phyloP scores from a whole-genome alignment of 345 rosid genomes.

The Hibiscus syriacus region DNA sequence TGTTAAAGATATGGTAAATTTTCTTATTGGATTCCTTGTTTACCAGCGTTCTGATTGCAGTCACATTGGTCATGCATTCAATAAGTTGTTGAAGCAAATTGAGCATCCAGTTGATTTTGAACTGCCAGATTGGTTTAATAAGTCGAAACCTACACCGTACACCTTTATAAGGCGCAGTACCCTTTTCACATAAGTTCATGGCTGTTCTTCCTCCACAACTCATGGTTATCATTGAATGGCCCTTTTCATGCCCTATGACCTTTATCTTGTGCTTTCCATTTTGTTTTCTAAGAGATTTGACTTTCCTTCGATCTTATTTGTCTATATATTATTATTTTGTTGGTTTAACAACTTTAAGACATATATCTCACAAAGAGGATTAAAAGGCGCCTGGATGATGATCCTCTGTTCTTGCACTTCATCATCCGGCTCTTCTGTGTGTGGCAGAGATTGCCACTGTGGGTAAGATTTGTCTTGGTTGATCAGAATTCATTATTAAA shows the following conservation, averaged over 20 bases:
- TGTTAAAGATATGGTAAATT: not conserved
- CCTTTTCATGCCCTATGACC: not conserved
- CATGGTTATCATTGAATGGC: not conserved
- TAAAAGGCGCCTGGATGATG: constrained; percentile 69
- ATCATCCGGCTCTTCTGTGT: no score
- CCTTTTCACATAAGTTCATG: constrained; percentile 9
- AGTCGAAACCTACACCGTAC: constrained; percentile 60
- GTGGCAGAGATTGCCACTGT: no score
- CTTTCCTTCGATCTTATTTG: not conserved
- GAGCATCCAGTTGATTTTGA: constrained; percentile 68
- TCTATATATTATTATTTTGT: constrained; percentile 11
- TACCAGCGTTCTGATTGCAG: constrained; percentile 41
- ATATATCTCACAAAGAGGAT: constrained; percentile 75
- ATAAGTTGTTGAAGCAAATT: constrained; percentile 50
- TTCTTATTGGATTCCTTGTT: constrained; percentile 15
- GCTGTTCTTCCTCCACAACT: not conserved
- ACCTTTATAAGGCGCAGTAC: constrained; percentile 85
- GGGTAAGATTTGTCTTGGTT: no score
- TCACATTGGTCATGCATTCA: constrained; percentile 47
- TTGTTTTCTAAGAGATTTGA: not conserved
- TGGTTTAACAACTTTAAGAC: constrained; percentile 45
- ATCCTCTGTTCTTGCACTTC: no score
- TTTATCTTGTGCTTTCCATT: not conserved
- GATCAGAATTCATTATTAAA: not conserved
- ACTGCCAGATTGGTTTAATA: constrained; percentile 72